A percentile compares a stretch with the other conserved stretches of the same genome.
Evolutionary conservation across 73 alveolate species (phyloP).

Genomic region (Symbiodinium pilosum): DNA sequence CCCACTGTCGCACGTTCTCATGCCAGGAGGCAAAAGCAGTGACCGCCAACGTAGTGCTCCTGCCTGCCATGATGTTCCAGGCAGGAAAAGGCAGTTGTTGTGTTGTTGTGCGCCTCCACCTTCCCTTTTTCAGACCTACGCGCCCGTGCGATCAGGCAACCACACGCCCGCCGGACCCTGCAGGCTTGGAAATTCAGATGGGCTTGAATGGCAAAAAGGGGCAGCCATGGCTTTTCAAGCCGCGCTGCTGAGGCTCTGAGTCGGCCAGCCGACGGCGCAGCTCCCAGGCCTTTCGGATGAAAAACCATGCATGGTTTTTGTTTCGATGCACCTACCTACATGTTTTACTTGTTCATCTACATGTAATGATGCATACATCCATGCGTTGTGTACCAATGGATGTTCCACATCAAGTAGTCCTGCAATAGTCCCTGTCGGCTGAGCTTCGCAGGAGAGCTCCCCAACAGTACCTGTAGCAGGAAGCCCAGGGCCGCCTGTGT

Average conservation of each 20-base stretch:
- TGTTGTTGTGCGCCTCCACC: not conserved
- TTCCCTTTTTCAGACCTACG: too few species aligned
- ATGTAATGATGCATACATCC: too few species aligned
- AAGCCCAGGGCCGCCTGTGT: not conserved
- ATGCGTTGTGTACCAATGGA: too few species aligned
- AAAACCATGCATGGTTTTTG: not conserved
- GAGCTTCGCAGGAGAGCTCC: not conserved
- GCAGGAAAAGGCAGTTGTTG: too few species aligned
- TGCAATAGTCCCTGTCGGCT: too few species aligned
- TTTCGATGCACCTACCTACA: not conserved
- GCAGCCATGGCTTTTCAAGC: not conserved
- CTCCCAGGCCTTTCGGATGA: not conserved
- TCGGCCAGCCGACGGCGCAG: not conserved
- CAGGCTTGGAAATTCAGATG: too few species aligned
- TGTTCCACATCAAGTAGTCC: too few species aligned
- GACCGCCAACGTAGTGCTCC: slow-evolving; percentile 75
- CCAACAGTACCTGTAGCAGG: not conserved
- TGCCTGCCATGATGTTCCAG: slow-evolving; percentile 55
- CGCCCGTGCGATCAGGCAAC: too few species aligned
- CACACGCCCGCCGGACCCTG: too few species aligned
- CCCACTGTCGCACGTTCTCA: too few species aligned
- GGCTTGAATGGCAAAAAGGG: too few species aligned
- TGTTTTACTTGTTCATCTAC: not conserved
- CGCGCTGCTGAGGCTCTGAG: not conserved
- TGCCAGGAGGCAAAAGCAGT: slow-evolving; percentile 9